phyloP scores from a whole-genome alignment of 352 stramenopile species.

The Pilasporangium apinafurcum region DNA sequence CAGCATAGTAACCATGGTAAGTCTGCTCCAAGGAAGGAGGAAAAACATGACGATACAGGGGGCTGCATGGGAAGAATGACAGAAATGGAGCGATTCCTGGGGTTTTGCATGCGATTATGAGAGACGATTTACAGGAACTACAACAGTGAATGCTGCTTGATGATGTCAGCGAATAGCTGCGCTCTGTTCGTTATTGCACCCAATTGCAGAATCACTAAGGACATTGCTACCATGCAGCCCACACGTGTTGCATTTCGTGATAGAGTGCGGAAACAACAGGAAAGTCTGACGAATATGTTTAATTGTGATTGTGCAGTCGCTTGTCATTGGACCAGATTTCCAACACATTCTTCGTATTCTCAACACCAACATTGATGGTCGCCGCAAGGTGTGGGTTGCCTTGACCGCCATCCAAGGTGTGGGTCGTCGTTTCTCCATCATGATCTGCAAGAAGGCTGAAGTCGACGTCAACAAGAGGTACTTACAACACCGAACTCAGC shows the following conservation, averaged over 20 bases:
- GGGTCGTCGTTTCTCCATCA: slow-evolving; percentile 81
- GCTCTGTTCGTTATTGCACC: too few species aligned
- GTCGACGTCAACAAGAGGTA: slow-evolving; percentile 98
- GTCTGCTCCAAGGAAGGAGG: slow-evolving; percentile 10
- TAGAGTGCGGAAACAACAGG: neutral
- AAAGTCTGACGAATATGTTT: neutral
- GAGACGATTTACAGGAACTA: neutral
- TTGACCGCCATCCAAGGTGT: slow-evolving; percentile 84
- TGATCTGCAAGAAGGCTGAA: slow-evolving; percentile 99
- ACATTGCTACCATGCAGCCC: too few species aligned
- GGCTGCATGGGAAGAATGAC: neutral
- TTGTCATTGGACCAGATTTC: slow-evolving; percentile 95
- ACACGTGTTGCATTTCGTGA: too few species aligned
- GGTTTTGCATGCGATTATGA: too few species aligned
- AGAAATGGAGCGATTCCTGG: neutral
- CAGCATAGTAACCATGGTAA: slow-evolving; percentile 81
- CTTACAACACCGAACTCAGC: neutral
- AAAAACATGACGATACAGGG: slow-evolving; percentile 1
- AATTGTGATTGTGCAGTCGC: slow-evolving; percentile 41
- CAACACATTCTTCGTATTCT: slow-evolving; percentile 99
- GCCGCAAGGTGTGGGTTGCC: slow-evolving; percentile 89
- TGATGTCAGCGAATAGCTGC: too few species aligned
- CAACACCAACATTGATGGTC: slow-evolving; percentile 99
- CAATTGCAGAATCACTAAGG: too few species aligned
- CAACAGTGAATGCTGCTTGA: too few species aligned